Percentiles rank a stretch among this genome's conserved stretches.
phyloP scores from a whole-genome alignment of 768 basidiomycete species.

The Trichaptum fuscoviolaceum region DNA sequence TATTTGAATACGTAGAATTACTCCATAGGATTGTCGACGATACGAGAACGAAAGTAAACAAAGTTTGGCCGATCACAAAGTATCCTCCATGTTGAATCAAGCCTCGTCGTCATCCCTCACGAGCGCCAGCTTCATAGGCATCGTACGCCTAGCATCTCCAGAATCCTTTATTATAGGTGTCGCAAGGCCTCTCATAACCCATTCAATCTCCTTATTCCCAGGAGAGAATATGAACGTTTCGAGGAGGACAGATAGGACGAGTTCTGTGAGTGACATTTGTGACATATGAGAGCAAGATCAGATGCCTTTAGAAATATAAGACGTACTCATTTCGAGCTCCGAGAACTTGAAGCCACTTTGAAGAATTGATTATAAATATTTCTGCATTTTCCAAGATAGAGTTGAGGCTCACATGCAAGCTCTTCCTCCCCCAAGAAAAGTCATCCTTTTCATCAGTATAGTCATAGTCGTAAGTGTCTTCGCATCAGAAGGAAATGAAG shows the following conservation, averaged over 20 bases:
- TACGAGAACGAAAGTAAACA: too few species aligned
- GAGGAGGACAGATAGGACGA: slow-evolving; percentile 22
- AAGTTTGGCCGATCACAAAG: too few species aligned
- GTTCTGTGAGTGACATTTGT: slow-evolving; percentile 18
- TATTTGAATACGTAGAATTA: too few species aligned
- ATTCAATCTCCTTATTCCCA: slow-evolving; percentile 21
- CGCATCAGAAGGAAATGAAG: slow-evolving; percentile 4
- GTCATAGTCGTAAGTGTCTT: not conserved
- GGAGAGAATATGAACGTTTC: slow-evolving; percentile 21
- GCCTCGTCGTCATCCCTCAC: slow-evolving; percentile 2
- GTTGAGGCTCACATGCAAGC: slow-evolving; percentile 37
- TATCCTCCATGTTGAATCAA: not conserved
- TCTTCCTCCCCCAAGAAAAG: slow-evolving; percentile 38
- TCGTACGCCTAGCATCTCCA: not conserved
- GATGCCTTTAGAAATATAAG: not conserved
- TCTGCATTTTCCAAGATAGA: slow-evolving; percentile 6
- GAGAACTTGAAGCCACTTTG: slow-evolving; percentile 14
- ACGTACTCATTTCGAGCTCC: slow-evolving; percentile 17
- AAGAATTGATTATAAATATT: not conserved
- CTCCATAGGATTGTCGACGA: too few species aligned
- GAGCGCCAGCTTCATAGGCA: not conserved
- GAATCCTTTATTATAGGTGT: slow-evolving; percentile 19
- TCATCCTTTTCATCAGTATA: slow-evolving; percentile 29
- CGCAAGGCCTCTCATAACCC: slow-evolving; percentile 24
- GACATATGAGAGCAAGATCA: not conserved